These are phyloP conservation scores for Dactylellina cionopaga DNA, from an alignment of 2,329 filamentous ascomycete genomes.

Conservation along the genomic window DNA sequence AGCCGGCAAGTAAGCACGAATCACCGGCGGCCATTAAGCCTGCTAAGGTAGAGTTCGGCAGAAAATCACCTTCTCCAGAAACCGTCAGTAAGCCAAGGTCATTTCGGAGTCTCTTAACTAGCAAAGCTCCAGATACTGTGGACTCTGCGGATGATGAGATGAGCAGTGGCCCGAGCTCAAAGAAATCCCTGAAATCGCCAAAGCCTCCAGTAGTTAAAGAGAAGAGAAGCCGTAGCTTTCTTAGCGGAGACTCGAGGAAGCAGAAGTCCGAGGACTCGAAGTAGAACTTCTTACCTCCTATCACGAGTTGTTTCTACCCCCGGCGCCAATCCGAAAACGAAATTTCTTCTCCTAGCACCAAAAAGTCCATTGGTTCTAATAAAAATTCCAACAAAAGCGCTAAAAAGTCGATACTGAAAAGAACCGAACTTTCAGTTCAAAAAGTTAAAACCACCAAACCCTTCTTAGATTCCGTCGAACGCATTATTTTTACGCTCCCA, in stretches of 20 bases:
- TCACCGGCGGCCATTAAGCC: conserved; percentile 32
- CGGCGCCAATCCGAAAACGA: not conserved
- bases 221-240: conserved; percentile 46
- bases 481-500: not conserved
- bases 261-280: conserved; percentile 38
- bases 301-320: not conserved
- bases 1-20: conserved; percentile 20
- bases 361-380: conserved; percentile 7
- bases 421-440: conserved; percentile 13
- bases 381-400: conserved; percentile 19
- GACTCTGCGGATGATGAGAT: conserved; percentile 44
- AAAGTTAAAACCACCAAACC: conserved; percentile 7
- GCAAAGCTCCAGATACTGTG: conserved; percentile 44
- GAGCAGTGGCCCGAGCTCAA: conserved; percentile 35
- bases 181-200: conserved; percentile 28
- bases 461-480: conserved; percentile 11
- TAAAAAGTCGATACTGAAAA: conserved; percentile 42
- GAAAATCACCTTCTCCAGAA: conserved; percentile 49
- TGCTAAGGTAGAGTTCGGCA: conserved; percentile 30
- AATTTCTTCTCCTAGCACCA: not conserved
- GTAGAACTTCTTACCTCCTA: conserved; percentile 24
- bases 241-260: conserved; percentile 40
- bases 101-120: conserved; percentile 37
- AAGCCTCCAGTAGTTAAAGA: conserved; percentile 34
- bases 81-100: conserved; percentile 30